Evolutionary conservation across 805 yeast genomes (phyloP).

Genomic region (Yamadazyma sp.): DNA sequence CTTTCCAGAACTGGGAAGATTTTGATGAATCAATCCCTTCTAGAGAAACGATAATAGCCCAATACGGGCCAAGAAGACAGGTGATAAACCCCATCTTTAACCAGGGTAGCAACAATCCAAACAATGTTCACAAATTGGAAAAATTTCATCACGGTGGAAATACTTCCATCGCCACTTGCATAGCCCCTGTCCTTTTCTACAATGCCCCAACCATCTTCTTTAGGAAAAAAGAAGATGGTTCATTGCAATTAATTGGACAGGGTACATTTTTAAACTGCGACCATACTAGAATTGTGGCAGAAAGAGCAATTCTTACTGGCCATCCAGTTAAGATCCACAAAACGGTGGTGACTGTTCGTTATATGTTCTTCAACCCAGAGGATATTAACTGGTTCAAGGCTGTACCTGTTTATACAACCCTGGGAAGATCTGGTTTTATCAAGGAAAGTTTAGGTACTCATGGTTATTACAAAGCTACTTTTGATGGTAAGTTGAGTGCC

Average conservation of each 20-base stretch:
- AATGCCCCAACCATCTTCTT: constrained; percentile 84
- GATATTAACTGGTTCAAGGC: constrained; percentile 89
- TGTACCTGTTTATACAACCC: constrained; percentile 87
- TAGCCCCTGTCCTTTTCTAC: constrained; percentile 83
- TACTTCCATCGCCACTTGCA: constrained; percentile 73
- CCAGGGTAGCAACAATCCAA: constrained; percentile 70
- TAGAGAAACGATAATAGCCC: constrained; percentile 78
- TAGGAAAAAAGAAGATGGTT: constrained; percentile 53
- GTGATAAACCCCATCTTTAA: constrained; percentile 81
- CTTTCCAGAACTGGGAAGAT: constrained; percentile 86
- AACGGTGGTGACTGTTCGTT: constrained; percentile 85
- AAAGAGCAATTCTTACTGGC: constrained; percentile 88
- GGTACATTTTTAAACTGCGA: constrained; percentile 90
- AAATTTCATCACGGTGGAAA: constrained; percentile 77
- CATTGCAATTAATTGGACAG: constrained; percentile 74
- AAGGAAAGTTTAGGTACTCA: constrained; percentile 97
- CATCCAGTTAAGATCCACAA: constrained; percentile 95
- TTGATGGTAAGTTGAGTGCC: constrained; percentile 84
- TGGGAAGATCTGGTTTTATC: constrained; percentile 92
- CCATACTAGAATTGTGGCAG: constrained; percentile 78
- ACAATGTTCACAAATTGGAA: constrained; percentile 85
- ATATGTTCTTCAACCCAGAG: constrained; percentile 92
- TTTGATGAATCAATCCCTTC: constrained; percentile 82
- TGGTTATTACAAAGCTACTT: constrained; percentile 95
- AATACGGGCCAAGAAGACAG: constrained; percentile 91